Evolutionary conservation across 1,139 yeast species (phyloP).

Genomic region (Blastobotrys malaysiensis): DNA sequence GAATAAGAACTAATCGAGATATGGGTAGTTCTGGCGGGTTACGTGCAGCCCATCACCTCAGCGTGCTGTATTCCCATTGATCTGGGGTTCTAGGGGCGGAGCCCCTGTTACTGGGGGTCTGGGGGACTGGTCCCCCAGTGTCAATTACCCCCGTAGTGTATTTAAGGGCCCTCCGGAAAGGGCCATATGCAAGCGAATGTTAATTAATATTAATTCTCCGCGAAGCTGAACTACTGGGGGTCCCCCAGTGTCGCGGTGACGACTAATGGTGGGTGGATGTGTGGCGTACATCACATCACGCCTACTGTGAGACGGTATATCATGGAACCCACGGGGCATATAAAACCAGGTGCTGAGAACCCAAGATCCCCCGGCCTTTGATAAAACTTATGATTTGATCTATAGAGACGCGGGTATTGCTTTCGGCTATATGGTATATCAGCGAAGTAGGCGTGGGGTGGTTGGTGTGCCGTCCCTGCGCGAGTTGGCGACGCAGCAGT

Average conservation of each 20-base stretch:
- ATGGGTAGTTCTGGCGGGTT: too few species aligned
- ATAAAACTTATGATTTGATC: neutral
- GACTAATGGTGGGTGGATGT: neutral
- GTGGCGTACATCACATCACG: neutral
- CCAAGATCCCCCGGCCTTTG: neutral
- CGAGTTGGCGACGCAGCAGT: slow-evolving; percentile 14
- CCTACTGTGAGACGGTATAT: neutral
- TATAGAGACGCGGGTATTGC: neutral
- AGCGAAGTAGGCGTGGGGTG: neutral
- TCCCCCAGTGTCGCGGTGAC: too few species aligned
- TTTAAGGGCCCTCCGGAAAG: too few species aligned
- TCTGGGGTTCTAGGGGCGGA: too few species aligned
- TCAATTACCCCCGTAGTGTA: too few species aligned
- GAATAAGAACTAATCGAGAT: too few species aligned
- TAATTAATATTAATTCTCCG: too few species aligned
- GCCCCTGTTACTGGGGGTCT: too few species aligned
- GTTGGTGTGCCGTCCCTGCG: slow-evolving; percentile 12
- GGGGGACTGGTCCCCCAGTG: too few species aligned
- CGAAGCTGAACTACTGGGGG: too few species aligned
- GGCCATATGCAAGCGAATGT: neutral
- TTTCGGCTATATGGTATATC: neutral
- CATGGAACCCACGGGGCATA: neutral
- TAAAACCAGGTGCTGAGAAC: neutral
- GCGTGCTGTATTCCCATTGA: too few species aligned
- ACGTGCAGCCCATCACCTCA: too few species aligned